Conservation (phyloP, 495 filamentous ascomycete species). For the Aspergillus taichungensis region DNA sequence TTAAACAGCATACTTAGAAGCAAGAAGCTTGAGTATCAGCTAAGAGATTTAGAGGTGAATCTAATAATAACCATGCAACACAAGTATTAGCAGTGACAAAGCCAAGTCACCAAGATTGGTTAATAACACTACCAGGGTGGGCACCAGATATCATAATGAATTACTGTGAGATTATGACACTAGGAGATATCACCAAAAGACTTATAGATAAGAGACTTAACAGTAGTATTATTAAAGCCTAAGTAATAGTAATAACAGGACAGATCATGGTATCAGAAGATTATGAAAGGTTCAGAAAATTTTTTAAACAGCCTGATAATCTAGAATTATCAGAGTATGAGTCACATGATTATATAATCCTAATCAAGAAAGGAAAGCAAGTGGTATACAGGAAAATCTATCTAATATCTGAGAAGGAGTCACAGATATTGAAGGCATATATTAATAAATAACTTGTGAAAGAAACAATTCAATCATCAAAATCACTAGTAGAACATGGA, state of each 20-base stretch:
- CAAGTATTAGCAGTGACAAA: slow-evolving; percentile 4
- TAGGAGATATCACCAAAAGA: not conserved
- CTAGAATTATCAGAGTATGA: slow-evolving; percentile 1
- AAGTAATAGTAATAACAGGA: not conserved
- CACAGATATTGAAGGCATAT: slow-evolving; percentile 5
- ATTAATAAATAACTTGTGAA: slow-evolving; percentile 13
- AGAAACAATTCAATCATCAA: slow-evolving; percentile 8
- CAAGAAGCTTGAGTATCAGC: slow-evolving; percentile 1
- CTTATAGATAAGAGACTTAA: not conserved
- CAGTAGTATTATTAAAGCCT: not conserved
- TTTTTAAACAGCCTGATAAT: slow-evolving; percentile 5
- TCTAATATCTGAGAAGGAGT: slow-evolving; percentile 10
- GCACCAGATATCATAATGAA: not conserved
- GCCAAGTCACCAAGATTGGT: slow-evolving; percentile 2
- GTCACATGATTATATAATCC: slow-evolving; percentile 3
- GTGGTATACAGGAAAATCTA: slow-evolving; percentile 9
- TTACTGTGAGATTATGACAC: not conserved
- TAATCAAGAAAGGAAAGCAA: slow-evolving; percentile 5
- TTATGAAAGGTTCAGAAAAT: slow-evolving; percentile 2
- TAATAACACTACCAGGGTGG: not conserved
- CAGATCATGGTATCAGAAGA: not conserved
- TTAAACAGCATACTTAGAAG: not conserved
- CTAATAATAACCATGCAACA: slow-evolving; percentile 4
- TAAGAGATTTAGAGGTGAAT: not conserved
- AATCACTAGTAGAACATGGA: slow-evolving; percentile 1